These are phyloP conservation scores for Nothophytophthora sp. DNA, from an alignment of 352 stramenopile species.

Conservation along the genomic window DNA sequence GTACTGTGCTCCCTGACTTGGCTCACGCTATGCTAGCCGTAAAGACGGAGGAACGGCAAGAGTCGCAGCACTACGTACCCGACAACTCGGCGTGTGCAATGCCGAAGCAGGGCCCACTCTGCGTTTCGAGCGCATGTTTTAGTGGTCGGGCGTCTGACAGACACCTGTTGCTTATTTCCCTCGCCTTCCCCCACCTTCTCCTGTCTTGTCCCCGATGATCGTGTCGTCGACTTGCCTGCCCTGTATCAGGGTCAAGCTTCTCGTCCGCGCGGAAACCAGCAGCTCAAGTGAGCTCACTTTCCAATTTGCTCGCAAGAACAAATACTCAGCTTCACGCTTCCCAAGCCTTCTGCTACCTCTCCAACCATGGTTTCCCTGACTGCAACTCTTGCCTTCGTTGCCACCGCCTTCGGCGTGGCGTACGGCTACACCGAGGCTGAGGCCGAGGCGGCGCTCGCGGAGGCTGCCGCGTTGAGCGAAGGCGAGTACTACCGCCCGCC, in stretches of 20 bases:
- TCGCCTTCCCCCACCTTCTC: slow-evolving; percentile 3
- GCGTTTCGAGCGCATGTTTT: slow-evolving; percentile 9
- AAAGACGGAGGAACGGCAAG: too few relatives aligned
- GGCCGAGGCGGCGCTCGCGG: slow-evolving; percentile 9
- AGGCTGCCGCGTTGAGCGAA: slow-evolving; percentile 8
- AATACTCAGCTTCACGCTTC: slow-evolving; percentile 3
- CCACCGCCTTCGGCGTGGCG: slow-evolving; percentile 7
- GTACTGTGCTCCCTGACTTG: too few relatives aligned
- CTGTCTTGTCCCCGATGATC: too few relatives aligned
- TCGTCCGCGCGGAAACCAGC: background rate
- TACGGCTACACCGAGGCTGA: slow-evolving; percentile 22
- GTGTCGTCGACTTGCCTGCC: too few relatives aligned
- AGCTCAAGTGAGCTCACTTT: slow-evolving; percentile 5
- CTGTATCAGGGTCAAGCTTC: background rate
- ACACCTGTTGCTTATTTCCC: background rate
- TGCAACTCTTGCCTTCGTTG: slow-evolving; percentile 5
- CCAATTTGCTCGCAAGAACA: slow-evolving; percentile 20
- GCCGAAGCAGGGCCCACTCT: slow-evolving; percentile 7
- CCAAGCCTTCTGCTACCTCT: background rate
- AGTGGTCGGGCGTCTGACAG: background rate
- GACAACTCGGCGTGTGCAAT: slow-evolving; percentile 18
- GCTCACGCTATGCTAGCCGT: too few relatives aligned
- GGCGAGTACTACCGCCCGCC: slow-evolving; percentile 37
- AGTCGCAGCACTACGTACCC: too few relatives aligned
- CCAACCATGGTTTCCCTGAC: slow-evolving; percentile 13